phyloP scores from a whole-genome alignment of 2,329 filamentous ascomycete genomes.

The Epichloe baconii region DNA sequence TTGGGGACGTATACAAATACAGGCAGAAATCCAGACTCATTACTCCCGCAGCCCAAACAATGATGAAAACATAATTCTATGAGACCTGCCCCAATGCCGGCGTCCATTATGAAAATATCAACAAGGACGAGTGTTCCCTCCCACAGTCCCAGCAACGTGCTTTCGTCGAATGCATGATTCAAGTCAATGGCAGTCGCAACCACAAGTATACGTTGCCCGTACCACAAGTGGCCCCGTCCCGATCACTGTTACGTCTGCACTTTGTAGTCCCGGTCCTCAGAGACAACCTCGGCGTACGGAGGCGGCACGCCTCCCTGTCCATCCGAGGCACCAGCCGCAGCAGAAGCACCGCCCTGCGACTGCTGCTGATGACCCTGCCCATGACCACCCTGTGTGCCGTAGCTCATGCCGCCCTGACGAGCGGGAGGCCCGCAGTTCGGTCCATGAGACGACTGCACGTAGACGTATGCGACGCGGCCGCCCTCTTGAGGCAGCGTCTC shows the following conservation, averaged over 20 bases:
- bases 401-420: constrained; percentile 9
- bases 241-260: constrained; percentile 44
- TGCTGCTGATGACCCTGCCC: constrained; percentile 1
- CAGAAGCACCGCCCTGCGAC: constrained; percentile 19
- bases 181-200: too few species aligned
- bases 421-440: constrained; percentile 22
- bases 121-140: too few species aligned
- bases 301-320: constrained; percentile 48
- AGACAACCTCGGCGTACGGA: constrained; percentile 80
- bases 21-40: not conserved
- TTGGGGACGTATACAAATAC: not conserved
- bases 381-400: constrained; percentile 6
- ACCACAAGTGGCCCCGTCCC: not conserved
- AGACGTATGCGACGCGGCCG: constrained; percentile 63
- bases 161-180: not conserved
- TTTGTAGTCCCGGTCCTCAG: constrained; percentile 83
- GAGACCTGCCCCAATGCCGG: too few species aligned
- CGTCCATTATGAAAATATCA: too few species aligned
- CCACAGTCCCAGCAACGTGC: too few species aligned
- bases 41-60: not conserved
- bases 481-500: constrained; percentile 46
- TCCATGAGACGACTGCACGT: constrained; percentile 42
- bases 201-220: not conserved
- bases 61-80: not conserved
- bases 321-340: constrained; percentile 27